These are phyloP conservation scores for Haematococcus lacustris DNA, from an alignment of 139 green algal genomes.

Conservation along the genomic window DNA sequence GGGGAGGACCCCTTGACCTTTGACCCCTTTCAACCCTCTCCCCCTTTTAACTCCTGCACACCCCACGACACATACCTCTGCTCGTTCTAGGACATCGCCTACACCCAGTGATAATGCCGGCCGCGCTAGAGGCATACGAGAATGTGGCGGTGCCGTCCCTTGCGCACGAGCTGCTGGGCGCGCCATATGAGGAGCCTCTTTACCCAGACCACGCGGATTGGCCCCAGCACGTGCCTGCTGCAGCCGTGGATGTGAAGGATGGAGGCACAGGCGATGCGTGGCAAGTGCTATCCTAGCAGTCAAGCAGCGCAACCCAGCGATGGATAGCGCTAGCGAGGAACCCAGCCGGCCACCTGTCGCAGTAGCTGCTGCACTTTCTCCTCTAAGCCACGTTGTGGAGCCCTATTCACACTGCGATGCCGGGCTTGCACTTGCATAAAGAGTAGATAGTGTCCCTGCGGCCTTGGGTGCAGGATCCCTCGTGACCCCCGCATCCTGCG, in stretches of 20 bases:
- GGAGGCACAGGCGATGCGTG: slow-evolving; percentile 2
- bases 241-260: slow-evolving; percentile 13
- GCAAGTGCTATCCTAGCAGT: no score
- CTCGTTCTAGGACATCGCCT: background rate
- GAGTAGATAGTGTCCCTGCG: no score
- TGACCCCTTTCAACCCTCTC: no score
- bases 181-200: slow-evolving; percentile 28
- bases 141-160: slow-evolving; percentile 4
- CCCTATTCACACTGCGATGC: no score
- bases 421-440: no score
- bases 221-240: slow-evolving; percentile 9
- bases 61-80: slow-evolving; percentile 2
- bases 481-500: slow-evolving; percentile 82
- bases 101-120: background rate
- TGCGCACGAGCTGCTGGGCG: slow-evolving; percentile 16
- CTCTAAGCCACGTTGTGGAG: no score
- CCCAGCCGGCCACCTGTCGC: no score
- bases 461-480: slow-evolving; percentile 75
- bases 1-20: no score
- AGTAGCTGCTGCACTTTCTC: no score
- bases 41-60: background rate
- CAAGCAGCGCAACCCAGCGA: no score
- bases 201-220: slow-evolving; percentile 21
- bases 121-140: background rate
- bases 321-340: no score